Evolutionary conservation across 2,329 filamentous ascomycete genomes (phyloP), one percentile per base, ranked within the genome.

Genomic region (Incumbomyces delicatus): DNA sequence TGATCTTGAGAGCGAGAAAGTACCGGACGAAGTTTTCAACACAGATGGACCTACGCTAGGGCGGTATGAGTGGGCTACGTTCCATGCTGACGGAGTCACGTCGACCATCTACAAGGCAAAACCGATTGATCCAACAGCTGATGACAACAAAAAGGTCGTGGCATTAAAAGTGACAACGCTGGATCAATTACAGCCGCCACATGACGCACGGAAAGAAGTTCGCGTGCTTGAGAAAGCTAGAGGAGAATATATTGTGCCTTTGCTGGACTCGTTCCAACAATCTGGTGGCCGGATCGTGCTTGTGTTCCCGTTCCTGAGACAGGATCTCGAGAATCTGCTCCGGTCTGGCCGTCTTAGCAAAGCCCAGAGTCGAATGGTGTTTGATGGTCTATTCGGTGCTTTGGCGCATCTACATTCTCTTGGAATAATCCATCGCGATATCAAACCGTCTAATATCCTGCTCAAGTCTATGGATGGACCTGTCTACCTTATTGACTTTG

Each of bases 381-480:
- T 92, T 74, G 65, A 66, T 10, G 81, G 89, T 55, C 60, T 92
- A 6, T 84, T 95, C 60, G 63, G 67, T 2, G 89, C 79, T 6
- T 74, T 98, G 2, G 68, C 67, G 1, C 75, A 85, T 56, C 71
- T 95, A 2, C 92, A 98, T 61, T 56, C 63, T 6, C 67, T 78
- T 18, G 83, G 80, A 6, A 88, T 98, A 48, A 83, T 98, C 46
- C 92, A 98, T 63, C 81, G 92, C 47, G 92, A 98, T 60, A 71
- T 98, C 61, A 98, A 98, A 60, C 92, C 92, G 1, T 88, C 87
- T 0, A 94, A 95, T 44, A 75, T 98, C 31, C 71, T 95, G 7
- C 74, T 95, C 38, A 69, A 75, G 35, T 78, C 81, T 0, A 68
- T 75, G 0, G 69, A 75, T 5, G 85, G 85, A 0, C 84, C 87